Conservation (phyloP, 2,329 filamentous ascomycete genomes). For the Fusarium robinianum region DNA sequence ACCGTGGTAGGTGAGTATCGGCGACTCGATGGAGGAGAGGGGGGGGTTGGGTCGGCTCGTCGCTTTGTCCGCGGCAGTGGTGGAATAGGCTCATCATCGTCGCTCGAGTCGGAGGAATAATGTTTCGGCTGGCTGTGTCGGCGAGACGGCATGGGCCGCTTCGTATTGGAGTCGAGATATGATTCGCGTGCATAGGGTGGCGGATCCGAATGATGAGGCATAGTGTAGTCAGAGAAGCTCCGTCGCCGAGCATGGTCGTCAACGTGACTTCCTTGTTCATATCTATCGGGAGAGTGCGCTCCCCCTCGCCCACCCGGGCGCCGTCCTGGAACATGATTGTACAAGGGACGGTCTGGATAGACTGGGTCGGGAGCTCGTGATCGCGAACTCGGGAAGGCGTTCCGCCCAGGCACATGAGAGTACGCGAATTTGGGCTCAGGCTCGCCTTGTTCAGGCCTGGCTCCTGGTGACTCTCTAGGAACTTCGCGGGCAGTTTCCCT, state of each 20-base stretch:
- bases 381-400: slow-evolving; percentile 38
- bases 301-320: slow-evolving; percentile 39
- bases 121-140: slow-evolving; percentile 57
- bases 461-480: slow-evolving; percentile 30
- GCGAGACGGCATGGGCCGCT: slow-evolving; percentile 42
- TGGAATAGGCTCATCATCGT: slow-evolving; percentile 47
- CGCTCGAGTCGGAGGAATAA: slow-evolving; percentile 48
- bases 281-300: slow-evolving; percentile 43
- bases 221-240: slow-evolving; percentile 57
- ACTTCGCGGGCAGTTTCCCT: slow-evolving; percentile 18
- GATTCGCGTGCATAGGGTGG: slow-evolving; percentile 33
- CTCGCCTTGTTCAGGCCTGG: slow-evolving; percentile 38
- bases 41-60: slow-evolving; percentile 33
- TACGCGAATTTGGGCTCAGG: slow-evolving; percentile 46
- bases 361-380: slow-evolving; percentile 39
- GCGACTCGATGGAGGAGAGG: slow-evolving; percentile 40
- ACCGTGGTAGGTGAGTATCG: slow-evolving; percentile 40
- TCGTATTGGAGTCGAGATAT: slow-evolving; percentile 44
- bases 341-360: slow-evolving; percentile 45
- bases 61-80: slow-evolving; percentile 36
- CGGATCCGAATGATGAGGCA: slow-evolving; percentile 41
- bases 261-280: slow-evolving; percentile 45
- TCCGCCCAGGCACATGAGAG: slow-evolving; percentile 39
- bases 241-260: slow-evolving; percentile 51
- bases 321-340: slow-evolving; percentile 49